Base-by-base conservation (phyloP, 257 asterid species). In the Mentha longifolia region DNA sequence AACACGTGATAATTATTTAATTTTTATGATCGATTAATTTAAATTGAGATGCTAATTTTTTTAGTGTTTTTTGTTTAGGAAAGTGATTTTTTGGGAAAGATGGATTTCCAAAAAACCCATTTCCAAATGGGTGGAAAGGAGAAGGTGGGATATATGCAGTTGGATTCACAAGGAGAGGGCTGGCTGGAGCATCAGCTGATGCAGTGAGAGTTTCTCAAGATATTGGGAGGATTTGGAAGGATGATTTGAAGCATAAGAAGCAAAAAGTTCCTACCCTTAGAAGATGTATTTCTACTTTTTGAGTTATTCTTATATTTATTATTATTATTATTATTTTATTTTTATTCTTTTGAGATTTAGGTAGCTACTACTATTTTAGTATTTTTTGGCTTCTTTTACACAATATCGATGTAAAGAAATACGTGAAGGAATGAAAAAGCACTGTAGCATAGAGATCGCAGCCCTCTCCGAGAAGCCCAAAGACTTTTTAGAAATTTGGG, bases 91-190 rank as follows among this genome's bases (percentile, higher is more conserved):
- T 89, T 89, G 55, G 66, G 78, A 5, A 74, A 77, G 79, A 82
- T 75, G 96, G 94, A 0, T 77, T 83, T 20, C 94, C 92, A 3
- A 89, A 74, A 7, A 52, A 83, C n/a, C 85, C 90, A 68, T 83
- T 81, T 28, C 91, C 91, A 2, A 80, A 85, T 49, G 88, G 87
- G 1, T 89, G 96, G 94, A 89, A 89, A 58, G 96, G 96, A 3
- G 77, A 84, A 63, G 75, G 46, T 1, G 96, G 96, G 6, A 51
- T 89, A 0, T 87, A 87, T 51, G 90, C 92, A 2, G 92, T 77
- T 43, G 96, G 96, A 11, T 87, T 89, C 35, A 82, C 96, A 71
- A 81, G 84, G 74, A 85, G 89, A 78, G 96, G 96, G 63, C 79
- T 89, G 0, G 68, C 90, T 6, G 96, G 96, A 56, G 90, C 77